These are phyloP conservation scores for Parmelia sp. DNA, from an alignment of 495 filamentous ascomycete genomes.

Conservation along the genomic window DNA sequence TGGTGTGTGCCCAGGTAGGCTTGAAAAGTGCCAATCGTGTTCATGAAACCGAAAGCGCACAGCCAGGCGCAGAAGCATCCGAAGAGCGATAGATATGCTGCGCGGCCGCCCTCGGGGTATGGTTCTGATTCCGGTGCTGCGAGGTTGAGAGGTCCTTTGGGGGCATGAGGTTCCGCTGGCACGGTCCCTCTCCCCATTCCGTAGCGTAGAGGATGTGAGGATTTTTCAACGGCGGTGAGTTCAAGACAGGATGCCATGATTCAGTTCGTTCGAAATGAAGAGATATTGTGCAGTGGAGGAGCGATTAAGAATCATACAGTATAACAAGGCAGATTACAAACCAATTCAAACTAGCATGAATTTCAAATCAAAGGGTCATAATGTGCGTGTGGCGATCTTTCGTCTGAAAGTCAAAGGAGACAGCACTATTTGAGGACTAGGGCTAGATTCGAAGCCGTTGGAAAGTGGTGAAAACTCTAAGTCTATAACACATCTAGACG, in stretches of 20 bases:
- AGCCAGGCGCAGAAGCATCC: constrained; percentile 31
- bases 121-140: not conserved
- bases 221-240: not conserved
- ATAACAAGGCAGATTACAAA: too few species aligned
- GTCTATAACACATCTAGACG: too few species aligned
- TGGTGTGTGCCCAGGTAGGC: constrained; percentile 64
- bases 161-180: not conserved
- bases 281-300: too few species aligned
- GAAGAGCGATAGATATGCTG: not conserved
- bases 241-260: not conserved
- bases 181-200: not conserved
- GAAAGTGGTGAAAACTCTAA: too few species aligned
- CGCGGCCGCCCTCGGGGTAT: constrained; percentile 2
- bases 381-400: too few species aligned
- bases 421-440: too few species aligned
- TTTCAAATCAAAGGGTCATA: too few species aligned
- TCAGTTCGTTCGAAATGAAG: not conserved
- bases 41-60: constrained; percentile 66
- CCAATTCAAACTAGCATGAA: too few species aligned
- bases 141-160: not conserved
- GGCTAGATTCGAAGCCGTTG: too few species aligned
- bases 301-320: too few species aligned
- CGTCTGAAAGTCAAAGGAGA: too few species aligned
- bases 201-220: not conserved
- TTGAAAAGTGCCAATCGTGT: constrained; percentile 68